These are phyloP conservation scores for Ophiostoma piceae DNA, from an alignment of 2,329 filamentous ascomycete species.

Conservation along the genomic window DNA sequence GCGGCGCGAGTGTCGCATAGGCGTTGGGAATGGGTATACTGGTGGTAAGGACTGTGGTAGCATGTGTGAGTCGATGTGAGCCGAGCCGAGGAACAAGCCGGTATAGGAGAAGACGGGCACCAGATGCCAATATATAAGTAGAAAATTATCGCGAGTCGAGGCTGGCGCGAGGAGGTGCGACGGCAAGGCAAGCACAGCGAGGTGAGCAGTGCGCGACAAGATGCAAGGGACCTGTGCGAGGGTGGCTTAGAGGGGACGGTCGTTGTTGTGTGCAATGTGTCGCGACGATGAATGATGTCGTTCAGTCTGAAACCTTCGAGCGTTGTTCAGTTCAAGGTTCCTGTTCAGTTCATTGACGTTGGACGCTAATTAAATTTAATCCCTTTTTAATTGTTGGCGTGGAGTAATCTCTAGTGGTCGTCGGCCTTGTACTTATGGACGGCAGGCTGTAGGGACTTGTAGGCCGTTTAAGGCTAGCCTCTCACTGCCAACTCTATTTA, in stretches of 20 bases:
- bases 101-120: not conserved
- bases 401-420: not conserved
- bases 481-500: not conserved
- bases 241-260: not conserved
- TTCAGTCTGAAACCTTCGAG: not conserved
- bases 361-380: not conserved
- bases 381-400: conserved; percentile 5
- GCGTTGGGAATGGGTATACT: not conserved
- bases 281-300: not conserved
- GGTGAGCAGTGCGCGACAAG: not conserved
- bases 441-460: not conserved
- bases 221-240: not conserved
- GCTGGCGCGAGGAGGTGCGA: not conserved
- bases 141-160: not conserved
- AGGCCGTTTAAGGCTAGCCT: not conserved
- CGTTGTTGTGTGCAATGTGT: not conserved
- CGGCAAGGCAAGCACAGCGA: not conserved
- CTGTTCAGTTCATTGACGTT: not conserved
- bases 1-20: conserved; percentile 2
- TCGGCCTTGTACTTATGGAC: not conserved
- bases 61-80: not conserved
- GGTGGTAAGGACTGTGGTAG: not conserved
- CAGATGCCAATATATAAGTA: not conserved
- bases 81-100: not conserved
- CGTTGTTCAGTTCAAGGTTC: not conserved